These are phyloP conservation scores for Lophiostoma macrostomum DNA, from an alignment of 495 filamentous ascomycete species.

Conservation along the genomic window DNA sequence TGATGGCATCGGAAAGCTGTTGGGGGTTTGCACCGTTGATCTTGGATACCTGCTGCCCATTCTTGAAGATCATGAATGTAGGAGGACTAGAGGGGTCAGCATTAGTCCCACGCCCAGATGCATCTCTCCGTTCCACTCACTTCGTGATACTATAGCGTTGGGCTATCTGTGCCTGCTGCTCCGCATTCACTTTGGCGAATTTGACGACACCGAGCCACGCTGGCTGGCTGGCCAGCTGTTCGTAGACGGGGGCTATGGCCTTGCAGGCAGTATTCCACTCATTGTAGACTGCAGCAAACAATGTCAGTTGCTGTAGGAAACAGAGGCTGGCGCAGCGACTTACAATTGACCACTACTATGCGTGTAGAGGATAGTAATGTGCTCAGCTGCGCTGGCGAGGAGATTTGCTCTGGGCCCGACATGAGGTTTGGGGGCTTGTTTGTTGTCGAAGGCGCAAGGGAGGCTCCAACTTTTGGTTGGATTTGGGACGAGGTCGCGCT, in stretches of 20 bases:
- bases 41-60: constrained; percentile 61
- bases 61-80: constrained; percentile 88
- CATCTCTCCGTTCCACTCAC: no score
- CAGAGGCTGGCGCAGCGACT: constrained; percentile 42
- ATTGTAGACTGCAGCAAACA: constrained; percentile 66
- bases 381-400: constrained; percentile 68
- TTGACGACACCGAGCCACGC: constrained; percentile 70
- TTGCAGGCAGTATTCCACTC: constrained; percentile 86
- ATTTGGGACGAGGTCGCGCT: neutral
- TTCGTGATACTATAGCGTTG: constrained; percentile 67
- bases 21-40: constrained; percentile 70
- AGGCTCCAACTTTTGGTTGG: no score
- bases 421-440: constrained; percentile 21
- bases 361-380: constrained; percentile 62
- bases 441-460: no score
- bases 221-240: constrained; percentile 68
- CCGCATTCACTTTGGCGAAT: constrained; percentile 85
- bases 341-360: constrained; percentile 84
- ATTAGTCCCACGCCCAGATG: no score
- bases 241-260: constrained; percentile 77
- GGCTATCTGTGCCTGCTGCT: constrained; percentile 70
- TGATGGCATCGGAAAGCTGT: constrained; percentile 65
- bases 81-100: constrained; percentile 63
- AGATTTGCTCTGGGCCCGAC: constrained; percentile 62
- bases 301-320: constrained; percentile 25